Conservation (phyloP, 257 asterid genomes). For the Capsicum baccatum region DNA sequence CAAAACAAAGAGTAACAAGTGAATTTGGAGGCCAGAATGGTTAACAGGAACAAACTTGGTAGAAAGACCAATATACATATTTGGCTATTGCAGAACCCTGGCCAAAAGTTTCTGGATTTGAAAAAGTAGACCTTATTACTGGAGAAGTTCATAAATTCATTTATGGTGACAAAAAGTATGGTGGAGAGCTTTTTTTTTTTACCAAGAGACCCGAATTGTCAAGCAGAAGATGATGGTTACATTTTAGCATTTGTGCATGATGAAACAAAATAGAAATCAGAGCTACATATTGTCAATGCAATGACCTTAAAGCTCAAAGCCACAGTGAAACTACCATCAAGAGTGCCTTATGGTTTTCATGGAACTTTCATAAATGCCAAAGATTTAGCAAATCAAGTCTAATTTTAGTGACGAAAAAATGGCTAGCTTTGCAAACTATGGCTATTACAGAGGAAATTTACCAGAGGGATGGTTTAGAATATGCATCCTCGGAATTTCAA, state of each 20-base stretch:
- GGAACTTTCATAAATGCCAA: conserved; percentile 76
- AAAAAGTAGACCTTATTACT: conserved; percentile 75
- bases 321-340: conserved; percentile 68
- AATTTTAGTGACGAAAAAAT: not conserved
- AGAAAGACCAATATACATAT: conserved; percentile 81
- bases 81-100: conserved; percentile 95
- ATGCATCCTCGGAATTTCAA: conserved; percentile 82
- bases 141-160: conserved; percentile 73
- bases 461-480: conserved; percentile 76
- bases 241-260: conserved; percentile 82
- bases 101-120: conserved; percentile 97
- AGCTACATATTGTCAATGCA: conserved; percentile 81
- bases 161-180: conserved; percentile 79
- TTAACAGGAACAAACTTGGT: conserved; percentile 84
- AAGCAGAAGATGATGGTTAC: conserved; percentile 74
- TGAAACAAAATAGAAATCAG: conserved; percentile 72
- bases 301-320: conserved; percentile 70
- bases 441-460: conserved; percentile 51
- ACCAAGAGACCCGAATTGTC: conserved; percentile 52
- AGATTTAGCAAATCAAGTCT: conserved; percentile 71
- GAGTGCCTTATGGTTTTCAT: conserved; percentile 95
- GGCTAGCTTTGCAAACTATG: not conserved
- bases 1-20: conserved; percentile 61
- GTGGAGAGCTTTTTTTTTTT: conserved; percentile 95
- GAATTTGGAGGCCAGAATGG: conserved; percentile 96